Base-by-base conservation (phyloP, 257 asterid genomes). In the Solanum clarkiae region DNA sequence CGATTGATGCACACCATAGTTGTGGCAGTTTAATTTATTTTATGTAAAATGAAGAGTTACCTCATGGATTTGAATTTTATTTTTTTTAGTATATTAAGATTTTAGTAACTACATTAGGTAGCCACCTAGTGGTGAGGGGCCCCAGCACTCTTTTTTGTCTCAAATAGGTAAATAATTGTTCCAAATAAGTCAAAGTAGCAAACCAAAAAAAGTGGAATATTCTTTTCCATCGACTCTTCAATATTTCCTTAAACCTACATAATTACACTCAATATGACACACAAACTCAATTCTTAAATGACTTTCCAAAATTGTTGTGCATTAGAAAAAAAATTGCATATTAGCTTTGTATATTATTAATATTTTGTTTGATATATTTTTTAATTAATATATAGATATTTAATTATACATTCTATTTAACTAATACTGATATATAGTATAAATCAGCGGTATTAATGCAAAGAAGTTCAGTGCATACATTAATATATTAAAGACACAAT, bases 111-210 rank as follows among this genome's bases (percentile, higher is more conserved):
- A 32, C 6, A 16, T 49, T 16, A 36, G 55, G 6, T 4, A 53
- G 53, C 15, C 53, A 69, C 26, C 79, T 2, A 70, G 9, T 80
- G 54, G 56, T 74, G 49, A 74, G 65, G 84, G 90, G 70, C 26
- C 86, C 75, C 13, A 80, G 84, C 88, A 88, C 90, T 85, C 82
- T 24, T 68, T 9, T 26, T 69, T 88, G 90, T 87, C 87, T 68
- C 66, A 71, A 60, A 70, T 59, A 18, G 11, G 56, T 62, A 10
- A 55, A 40, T 85, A 68, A 13, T 44, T 55, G 69, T 6, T 84
- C 70, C 55, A 79, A 80, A 82, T 14, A 90, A 88, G 88, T 87
- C 89, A 84, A 85, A 85, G 57, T 53, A 71, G 86, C 40, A 36
- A 36, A 85, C 77, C 69, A 88, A 80, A 85, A 87, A 86, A 87